Percentiles rank a stretch among this genome's conserved stretches.
phyloP scores from a whole-genome alignment of 148 eudicot genomes.

The Rhododendron williamsianum region DNA sequence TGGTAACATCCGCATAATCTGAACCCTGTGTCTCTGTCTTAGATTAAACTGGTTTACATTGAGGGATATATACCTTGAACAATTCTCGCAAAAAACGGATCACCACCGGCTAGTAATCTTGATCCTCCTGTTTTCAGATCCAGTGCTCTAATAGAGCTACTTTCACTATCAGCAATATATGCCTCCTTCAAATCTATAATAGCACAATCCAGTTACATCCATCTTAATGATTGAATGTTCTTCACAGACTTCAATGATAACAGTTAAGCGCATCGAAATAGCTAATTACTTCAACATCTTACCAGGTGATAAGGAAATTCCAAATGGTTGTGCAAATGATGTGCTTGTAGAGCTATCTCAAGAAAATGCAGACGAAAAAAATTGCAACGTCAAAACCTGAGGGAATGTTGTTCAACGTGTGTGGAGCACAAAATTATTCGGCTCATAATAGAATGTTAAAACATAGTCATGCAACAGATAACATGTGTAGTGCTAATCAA shows the following conservation, averaged over 20 bases:
- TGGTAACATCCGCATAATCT: slow-evolving; percentile 1
- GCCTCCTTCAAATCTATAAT: slow-evolving; percentile 63
- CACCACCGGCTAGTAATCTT: slow-evolving; percentile 87
- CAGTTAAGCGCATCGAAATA: background rate
- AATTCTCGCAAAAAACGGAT: slow-evolving; percentile 84
- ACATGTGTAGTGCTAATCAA: background rate
- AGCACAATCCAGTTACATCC: background rate
- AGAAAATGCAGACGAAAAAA: slow-evolving; percentile 10
- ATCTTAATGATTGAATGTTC: background rate
- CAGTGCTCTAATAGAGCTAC: slow-evolving; percentile 93
- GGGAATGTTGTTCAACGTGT: background rate
- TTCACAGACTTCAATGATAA: background rate
- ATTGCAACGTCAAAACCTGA: background rate
- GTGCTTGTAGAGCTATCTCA: slow-evolving; percentile 62
- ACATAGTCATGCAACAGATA: background rate
- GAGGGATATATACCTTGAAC: slow-evolving; percentile 51
- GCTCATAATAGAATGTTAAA: background rate
- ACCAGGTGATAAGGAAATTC: slow-evolving; percentile 86
- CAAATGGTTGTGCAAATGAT: slow-evolving; percentile 97
- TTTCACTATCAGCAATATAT: slow-evolving; percentile 80
- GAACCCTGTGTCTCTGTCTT: background rate
- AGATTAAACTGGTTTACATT: slow-evolving; percentile 13
- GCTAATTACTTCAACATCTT: background rate
- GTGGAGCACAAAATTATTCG: background rate
- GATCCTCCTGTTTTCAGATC: slow-evolving; percentile 88